These are phyloP conservation scores for Colletotrichum spinosum DNA, from an alignment of 2,329 filamentous ascomycete genomes.

Conservation along the genomic window DNA sequence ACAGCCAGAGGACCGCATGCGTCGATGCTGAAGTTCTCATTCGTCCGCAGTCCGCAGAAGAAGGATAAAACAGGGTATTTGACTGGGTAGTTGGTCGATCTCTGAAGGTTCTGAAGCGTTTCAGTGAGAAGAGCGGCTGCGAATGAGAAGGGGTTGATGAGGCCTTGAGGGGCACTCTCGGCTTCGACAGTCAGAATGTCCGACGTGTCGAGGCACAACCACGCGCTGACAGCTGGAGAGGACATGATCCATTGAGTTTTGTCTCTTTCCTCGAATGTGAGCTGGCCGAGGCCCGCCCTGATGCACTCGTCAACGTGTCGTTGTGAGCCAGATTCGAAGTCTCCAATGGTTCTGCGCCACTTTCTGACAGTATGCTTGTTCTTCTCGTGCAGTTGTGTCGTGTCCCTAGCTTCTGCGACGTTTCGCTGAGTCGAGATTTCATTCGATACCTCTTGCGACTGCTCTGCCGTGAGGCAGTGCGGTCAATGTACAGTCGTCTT, in stretches of 20 bases:
- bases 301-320: background rate
- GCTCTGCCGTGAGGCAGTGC: too few relatives aligned
- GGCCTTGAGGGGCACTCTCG: background rate
- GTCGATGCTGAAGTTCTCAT: background rate
- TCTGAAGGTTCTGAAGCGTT: background rate
- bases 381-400: background rate
- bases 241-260: slow-evolving; percentile 10
- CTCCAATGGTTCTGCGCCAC: background rate
- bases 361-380: background rate
- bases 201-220: slow-evolving; percentile 1
- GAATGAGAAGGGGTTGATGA: background rate
- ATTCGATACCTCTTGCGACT: too few relatives aligned
- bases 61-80: background rate
- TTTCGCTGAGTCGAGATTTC: too few relatives aligned
- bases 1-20: background rate
- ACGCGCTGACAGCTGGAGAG: background rate
- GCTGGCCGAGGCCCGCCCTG: background rate
- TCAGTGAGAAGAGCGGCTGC: background rate
- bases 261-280: background rate
- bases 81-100: background rate
- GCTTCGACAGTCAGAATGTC: background rate
- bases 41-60: slow-evolving; percentile 3
- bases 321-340: background rate
- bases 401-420: background rate
- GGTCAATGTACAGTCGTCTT: background rate